Percentiles rank a stretch among this genome's conserved stretches.
Conservation (phyloP, 805 yeast species). For the Soucietia sequanensis region DNA sequence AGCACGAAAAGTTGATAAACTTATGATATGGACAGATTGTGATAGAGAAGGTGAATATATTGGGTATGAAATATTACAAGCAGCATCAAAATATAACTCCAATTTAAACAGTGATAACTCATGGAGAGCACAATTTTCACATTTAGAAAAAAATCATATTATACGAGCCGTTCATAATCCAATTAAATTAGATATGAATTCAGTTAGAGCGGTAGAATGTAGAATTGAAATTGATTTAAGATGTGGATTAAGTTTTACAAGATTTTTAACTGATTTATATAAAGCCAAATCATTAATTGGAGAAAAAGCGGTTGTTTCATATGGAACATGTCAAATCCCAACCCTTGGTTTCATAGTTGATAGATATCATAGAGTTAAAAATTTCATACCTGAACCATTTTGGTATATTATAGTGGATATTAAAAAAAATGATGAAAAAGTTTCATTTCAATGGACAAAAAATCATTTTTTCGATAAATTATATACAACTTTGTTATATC, state of each 20-base stretch:
- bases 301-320: conserved; percentile 51
- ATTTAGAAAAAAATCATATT: conserved; percentile 75
- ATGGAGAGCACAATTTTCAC: conserved; percentile 83
- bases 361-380: conserved; percentile 70
- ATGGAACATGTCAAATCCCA: conserved; percentile 96
- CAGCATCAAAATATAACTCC: conserved; percentile 56
- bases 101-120: conserved; percentile 43
- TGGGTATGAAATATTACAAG: conserved; percentile 75
- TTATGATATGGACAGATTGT: conserved; percentile 98
- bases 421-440: conserved; percentile 38
- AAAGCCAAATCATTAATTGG: conserved; percentile 32
- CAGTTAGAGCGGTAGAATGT: conserved; percentile 82
- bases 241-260: conserved; percentile 85
- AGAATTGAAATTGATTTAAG: conserved; percentile 86
- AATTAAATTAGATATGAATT: conserved; percentile 55
- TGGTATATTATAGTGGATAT: conserved; percentile 68
- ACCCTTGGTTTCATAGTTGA: conserved; percentile 96
- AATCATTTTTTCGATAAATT: conserved; percentile 72
- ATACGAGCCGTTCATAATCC: conserved; percentile 74
- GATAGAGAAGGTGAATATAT: conserved; percentile 95
- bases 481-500: conserved; percentile 61
- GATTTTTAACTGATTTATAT: conserved; percentile 64
- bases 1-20: conserved; percentile 54
- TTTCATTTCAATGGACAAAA: conserved; percentile 68
- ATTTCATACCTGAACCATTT: conserved; percentile 73